Conservation (phyloP, 73 alveolate species). For the Tetrahymena thermophila region DNA sequence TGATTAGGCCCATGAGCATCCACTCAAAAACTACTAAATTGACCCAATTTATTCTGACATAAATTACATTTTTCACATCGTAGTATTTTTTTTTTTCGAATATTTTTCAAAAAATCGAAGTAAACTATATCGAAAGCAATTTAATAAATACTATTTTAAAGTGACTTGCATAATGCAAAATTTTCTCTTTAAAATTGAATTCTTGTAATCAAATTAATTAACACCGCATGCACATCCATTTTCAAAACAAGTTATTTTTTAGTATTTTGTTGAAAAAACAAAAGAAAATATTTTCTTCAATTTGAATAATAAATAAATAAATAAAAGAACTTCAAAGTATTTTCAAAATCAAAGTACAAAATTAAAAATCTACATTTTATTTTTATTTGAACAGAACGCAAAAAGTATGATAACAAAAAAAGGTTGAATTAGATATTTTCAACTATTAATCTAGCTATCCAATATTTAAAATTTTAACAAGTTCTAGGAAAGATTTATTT, state of each 20-base stretch:
- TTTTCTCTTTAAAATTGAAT: not conserved
- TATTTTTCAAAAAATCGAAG: not conserved
- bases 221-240: not conserved
- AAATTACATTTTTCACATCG: not conserved
- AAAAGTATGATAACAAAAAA: not conserved
- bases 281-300: no score
- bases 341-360: no score
- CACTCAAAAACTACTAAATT: not conserved
- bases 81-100: no score
- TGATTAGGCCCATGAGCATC: not conserved
- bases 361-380: no score
- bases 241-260: no score
- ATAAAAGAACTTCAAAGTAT: no score
- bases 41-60: not conserved
- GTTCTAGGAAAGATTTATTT: not conserved
- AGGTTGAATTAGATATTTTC: not conserved
- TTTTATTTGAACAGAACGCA: no score
- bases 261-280: not conserved
- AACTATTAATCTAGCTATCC: not conserved
- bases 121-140: not conserved
- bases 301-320: no score
- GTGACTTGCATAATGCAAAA: not conserved
- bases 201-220: not conserved
- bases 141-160: not conserved
- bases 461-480: not conserved